phyloP scores from a whole-genome alignment of 2,329 filamentous ascomycete species.

The Corniculantispora saksenae region DNA sequence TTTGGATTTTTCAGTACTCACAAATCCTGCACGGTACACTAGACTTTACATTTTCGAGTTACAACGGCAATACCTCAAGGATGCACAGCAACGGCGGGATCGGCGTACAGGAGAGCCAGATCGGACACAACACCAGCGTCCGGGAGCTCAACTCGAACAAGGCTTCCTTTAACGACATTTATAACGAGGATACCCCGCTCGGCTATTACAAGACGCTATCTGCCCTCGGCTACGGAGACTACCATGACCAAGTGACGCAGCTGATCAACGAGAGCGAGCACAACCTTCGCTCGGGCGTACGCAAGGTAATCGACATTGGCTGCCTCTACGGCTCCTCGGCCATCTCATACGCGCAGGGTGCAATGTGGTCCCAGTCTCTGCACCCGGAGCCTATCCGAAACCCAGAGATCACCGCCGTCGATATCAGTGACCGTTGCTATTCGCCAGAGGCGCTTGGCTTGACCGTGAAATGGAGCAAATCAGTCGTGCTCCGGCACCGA shows the following conservation, averaged over 20 bases:
- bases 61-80: too few relatives aligned
- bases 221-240: conserved; percentile 9
- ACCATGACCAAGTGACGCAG: conserved; percentile 2
- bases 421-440: conserved; percentile 10
- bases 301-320: conserved; percentile 11
- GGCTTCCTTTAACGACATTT: conserved; percentile 2
- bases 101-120: too few relatives aligned
- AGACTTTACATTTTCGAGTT: too few relatives aligned
- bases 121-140: not conserved
- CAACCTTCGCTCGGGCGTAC: not conserved
- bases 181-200: not conserved
- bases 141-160: conserved; percentile 5
- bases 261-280: not conserved
- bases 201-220: conserved; percentile 10
- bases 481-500: conserved; percentile 4
- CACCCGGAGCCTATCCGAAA: not conserved
- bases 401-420: conserved; percentile 7
- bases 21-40: too few relatives aligned
- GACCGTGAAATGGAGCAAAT: conserved; percentile 2
- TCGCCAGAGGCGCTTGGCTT: conserved; percentile 3
- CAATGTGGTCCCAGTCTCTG: conserved; percentile 5
- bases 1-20: too few relatives aligned
- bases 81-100: too few relatives aligned
- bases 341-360: conserved; percentile 3
- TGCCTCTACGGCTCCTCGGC: conserved; percentile 8